Base-by-base conservation (phyloP, 2,329 filamentous ascomycete genomes). In the Hirsutella rhossiliensis region DNA sequence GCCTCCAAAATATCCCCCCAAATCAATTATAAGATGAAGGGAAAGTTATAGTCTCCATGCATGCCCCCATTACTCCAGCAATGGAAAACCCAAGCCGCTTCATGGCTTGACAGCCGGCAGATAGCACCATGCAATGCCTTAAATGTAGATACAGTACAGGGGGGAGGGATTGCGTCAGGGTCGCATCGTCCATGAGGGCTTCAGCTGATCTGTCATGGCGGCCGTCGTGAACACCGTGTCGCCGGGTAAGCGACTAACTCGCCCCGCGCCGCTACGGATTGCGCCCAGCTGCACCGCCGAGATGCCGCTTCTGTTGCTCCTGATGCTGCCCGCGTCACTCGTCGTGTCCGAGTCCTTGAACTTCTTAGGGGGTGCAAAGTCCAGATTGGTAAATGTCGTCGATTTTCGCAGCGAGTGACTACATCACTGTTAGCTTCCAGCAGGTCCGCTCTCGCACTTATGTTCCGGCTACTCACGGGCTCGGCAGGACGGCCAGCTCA, bases 401-500 rank as follows among this genome's bases (percentile, higher is more conserved):
- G 84, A 89, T 57, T 87, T 89, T 57, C 84, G 79, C 42, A 92
- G 72, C 56, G 78, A 54, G 59, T 89, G 82, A 36, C 80, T 84
- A 5, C 3, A 2, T 1, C 5, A 6, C 1, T 3, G 41, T 51
- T 34, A 31, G 51, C 40, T 49, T 32, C n/a, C 37, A 19, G 20
- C 36, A 4, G 6, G 11, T 38, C n/a, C 28, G 1, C n/a, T 23
- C 17, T 17, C n/a, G 15, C 23, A n/a, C 11, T 29, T 9, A 12
- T 5, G 13, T 29, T 11, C 27, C 13, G 11, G 29, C 3, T 49
- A 84, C 85, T 84, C 79, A 90, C 78, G 92, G 88, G 73, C 88
- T 96, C 32, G 92, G 92, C 50, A 98, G 80, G 9, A 76, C 74
- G 12, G 82, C 66, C 48, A 97, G 79, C 47, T 97, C 90, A 45